phyloP scores from a whole-genome alignment of 345 rosid genomes.

The Punica granatum region DNA sequence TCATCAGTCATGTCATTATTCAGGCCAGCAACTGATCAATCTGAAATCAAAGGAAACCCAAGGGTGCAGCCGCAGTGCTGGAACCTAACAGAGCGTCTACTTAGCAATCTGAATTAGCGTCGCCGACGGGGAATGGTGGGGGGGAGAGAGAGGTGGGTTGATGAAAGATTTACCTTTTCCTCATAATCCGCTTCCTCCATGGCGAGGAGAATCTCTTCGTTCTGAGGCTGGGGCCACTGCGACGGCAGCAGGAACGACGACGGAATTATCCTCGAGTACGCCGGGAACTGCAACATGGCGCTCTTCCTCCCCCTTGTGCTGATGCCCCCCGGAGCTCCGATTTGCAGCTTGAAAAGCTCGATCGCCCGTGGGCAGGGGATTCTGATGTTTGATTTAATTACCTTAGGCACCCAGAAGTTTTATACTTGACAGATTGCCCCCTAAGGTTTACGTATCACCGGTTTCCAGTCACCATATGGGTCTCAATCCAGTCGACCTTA shows the following conservation, averaged over 20 bases:
- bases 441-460: background rate
- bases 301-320: too few relatives aligned
- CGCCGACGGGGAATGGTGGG: background rate
- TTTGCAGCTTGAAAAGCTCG: background rate
- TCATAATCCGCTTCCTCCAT: constrained; percentile 85
- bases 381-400: too few relatives aligned
- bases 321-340: background rate
- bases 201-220: constrained; percentile 73
- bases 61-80: background rate
- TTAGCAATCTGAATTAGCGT: background rate
- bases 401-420: background rate
- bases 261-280: constrained; percentile 53
- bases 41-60: background rate
- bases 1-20: background rate
- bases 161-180: constrained; percentile 39
- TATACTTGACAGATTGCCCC: background rate
- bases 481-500: too few relatives aligned
- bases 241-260: constrained; percentile 57
- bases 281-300: constrained; percentile 75
- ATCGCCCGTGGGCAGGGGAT: background rate
- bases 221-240: constrained; percentile 69
- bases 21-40: background rate
- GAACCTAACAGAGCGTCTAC: background rate
- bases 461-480: too few relatives aligned
- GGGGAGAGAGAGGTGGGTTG: background rate